phyloP scores from a whole-genome alignment of 2,329 filamentous ascomycete species.

The Chaetothyriales sp. region DNA sequence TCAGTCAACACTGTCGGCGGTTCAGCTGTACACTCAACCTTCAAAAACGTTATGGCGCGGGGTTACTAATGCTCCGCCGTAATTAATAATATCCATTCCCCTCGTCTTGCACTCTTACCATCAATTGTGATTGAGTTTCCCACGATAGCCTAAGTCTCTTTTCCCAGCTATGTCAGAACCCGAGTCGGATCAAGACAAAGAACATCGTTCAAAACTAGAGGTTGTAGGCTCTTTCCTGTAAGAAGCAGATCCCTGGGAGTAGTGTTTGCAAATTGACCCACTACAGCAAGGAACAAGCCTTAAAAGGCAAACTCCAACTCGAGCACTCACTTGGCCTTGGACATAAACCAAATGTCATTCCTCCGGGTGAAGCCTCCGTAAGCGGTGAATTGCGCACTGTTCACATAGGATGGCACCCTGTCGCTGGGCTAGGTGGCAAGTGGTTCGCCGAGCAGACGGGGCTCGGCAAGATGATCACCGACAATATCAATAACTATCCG shows the following conservation, averaged over 20 bases:
- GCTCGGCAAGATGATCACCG: slow-evolving; percentile 6
- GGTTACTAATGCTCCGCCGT: too few species aligned
- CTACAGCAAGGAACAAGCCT: slow-evolving; percentile 21
- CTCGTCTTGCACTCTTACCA: background rate
- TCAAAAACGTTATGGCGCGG: too few species aligned
- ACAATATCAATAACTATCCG: slow-evolving; percentile 5
- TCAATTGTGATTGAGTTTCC: too few species aligned
- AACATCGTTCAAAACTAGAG: background rate
- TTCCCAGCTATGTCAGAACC: background rate
- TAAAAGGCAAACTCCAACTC: slow-evolving; percentile 5
- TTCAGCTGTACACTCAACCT: too few species aligned
- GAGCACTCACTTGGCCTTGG: slow-evolving; percentile 5
- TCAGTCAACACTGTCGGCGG: too few species aligned
- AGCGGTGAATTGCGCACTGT: slow-evolving; percentile 2
- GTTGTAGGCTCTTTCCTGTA: background rate
- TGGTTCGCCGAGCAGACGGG: slow-evolving; percentile 9
- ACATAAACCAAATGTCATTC: slow-evolving; percentile 4
- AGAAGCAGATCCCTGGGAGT: background rate
- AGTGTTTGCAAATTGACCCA: background rate
- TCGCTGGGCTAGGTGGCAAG: slow-evolving; percentile 5
- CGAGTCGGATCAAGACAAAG: background rate
- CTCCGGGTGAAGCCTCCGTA: slow-evolving; percentile 1
- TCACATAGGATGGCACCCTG: slow-evolving; percentile 7
- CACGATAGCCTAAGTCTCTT: background rate
- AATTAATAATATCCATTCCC: too few species aligned